These are phyloP conservation scores for Diplotaxis tenuifolia DNA, from an alignment of 345 rosid species.

Conservation along the genomic window DNA sequence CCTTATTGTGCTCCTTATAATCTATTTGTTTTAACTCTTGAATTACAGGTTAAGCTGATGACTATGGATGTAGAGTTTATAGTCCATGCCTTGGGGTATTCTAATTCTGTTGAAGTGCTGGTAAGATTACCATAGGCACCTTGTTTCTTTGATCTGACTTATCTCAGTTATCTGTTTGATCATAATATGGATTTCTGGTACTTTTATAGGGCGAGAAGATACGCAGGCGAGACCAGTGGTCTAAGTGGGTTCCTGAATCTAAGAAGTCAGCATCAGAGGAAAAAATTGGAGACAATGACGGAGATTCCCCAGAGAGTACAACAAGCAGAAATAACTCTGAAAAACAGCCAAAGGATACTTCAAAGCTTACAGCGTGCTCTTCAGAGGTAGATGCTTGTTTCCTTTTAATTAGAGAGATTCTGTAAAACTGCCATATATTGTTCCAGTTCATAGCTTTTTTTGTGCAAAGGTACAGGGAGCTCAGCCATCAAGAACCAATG, in stretches of 20 bases:
- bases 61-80: constrained; percentile 67
- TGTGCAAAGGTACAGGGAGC: constrained; percentile 32
- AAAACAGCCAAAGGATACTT: constrained; percentile 8
- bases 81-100: constrained; percentile 70
- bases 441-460: constrained; percentile 4
- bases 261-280: constrained; percentile 42
- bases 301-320: constrained; percentile 23
- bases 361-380: constrained; percentile 13
- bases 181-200: neutral
- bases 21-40: constrained; percentile 3
- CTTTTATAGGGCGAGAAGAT: constrained; percentile 66
- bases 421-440: constrained; percentile 29
- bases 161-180: neutral
- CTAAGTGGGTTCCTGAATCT: constrained; percentile 61
- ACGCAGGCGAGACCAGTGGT: constrained; percentile 74
- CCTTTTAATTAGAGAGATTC: constrained; percentile 24
- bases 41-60: constrained; percentile 80
- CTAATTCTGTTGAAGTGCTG: constrained; percentile 72
- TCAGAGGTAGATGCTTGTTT: constrained; percentile 24
- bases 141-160: constrained; percentile 21
- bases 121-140: constrained; percentile 42
- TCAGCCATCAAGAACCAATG: constrained; percentile 39
- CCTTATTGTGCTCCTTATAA: neutral
- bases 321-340: constrained; percentile 34
- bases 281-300: constrained; percentile 39